Percentiles rank a stretch among this genome's conserved stretches.
These are phyloP conservation scores for Astrephomene gubernaculifera DNA, from an alignment of 139 green algal genomes.

Conservation along the genomic window DNA sequence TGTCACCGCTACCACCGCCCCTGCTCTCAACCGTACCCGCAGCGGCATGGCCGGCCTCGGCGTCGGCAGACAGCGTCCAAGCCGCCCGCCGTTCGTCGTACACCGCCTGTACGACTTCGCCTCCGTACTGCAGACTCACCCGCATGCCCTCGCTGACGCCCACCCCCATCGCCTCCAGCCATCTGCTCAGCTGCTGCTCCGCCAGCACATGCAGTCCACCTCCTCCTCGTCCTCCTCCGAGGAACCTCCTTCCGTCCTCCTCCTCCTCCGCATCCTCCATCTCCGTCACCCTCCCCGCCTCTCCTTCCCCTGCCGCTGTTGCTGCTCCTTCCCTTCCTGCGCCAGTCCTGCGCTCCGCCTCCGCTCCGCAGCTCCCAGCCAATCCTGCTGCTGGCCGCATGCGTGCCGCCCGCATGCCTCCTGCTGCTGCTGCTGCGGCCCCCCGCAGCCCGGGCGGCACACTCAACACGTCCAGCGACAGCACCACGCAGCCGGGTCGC, in stretches of 20 bases:
- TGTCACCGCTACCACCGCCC: neutral
- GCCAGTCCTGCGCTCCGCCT: no score
- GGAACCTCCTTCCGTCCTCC: neutral
- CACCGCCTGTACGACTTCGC: neutral
- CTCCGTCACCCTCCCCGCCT: no score
- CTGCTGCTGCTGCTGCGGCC: neutral
- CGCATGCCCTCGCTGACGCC: neutral
- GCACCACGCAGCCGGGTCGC: conserved; percentile 13
- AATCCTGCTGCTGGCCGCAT: neutral
- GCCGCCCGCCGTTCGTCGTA: neutral
- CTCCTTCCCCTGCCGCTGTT: neutral
- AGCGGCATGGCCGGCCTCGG: neutral
- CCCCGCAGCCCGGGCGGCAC: neutral
- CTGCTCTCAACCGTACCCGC: no score
- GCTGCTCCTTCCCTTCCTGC: neutral
- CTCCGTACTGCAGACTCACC: neutral
- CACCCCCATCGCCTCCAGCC: neutral
- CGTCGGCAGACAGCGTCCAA: neutral
- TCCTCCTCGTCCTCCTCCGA: neutral
- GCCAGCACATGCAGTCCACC: neutral
- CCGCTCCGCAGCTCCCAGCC: neutral
- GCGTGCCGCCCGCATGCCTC: neutral
- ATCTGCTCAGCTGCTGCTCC: neutral
- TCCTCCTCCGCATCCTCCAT: neutral
- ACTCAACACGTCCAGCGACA: neutral